phyloP scores from a whole-genome alignment of 2,329 filamentous ascomycete genomes.

The Pseudogymnoascus sp. region DNA sequence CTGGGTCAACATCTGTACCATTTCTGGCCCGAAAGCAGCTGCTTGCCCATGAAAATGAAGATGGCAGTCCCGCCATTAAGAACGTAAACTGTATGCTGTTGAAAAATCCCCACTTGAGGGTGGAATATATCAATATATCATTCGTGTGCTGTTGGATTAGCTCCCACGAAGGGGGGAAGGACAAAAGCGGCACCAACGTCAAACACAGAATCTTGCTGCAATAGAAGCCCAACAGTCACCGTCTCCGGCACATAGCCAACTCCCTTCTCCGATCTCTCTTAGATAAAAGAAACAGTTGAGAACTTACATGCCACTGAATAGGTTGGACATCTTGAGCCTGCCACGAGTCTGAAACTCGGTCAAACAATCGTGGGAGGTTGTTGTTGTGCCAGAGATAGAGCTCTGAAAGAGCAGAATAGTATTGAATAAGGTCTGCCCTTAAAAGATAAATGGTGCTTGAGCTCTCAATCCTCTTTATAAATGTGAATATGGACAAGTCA shows the following conservation, averaged over 20 bases:
- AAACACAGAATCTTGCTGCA: constrained; percentile 1
- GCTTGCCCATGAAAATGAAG: background rate
- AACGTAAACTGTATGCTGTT: background rate
- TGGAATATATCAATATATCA: background rate
- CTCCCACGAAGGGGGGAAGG: background rate
- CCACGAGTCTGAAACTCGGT: constrained; percentile 6
- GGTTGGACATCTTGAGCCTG: constrained; percentile 26
- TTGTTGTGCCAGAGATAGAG: background rate
- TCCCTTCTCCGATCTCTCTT: background rate
- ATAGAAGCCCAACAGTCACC: background rate
- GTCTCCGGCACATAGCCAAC: background rate
- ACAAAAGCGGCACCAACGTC: background rate
- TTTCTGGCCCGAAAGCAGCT: background rate
- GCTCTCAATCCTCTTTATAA: background rate
- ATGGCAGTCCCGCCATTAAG: background rate
- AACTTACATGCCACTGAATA: constrained; percentile 32
- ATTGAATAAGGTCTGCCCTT: background rate
- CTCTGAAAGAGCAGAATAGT: background rate
- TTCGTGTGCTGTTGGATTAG: background rate
- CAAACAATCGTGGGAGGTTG: constrained; percentile 3
- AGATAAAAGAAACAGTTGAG: background rate
- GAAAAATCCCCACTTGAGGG: background rate
- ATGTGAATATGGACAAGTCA: constrained; percentile 1
- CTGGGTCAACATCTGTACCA: background rate
- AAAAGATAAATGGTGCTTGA: background rate